phyloP scores from a whole-genome alignment of 257 asterid species.

The Solanum etuberosum region DNA sequence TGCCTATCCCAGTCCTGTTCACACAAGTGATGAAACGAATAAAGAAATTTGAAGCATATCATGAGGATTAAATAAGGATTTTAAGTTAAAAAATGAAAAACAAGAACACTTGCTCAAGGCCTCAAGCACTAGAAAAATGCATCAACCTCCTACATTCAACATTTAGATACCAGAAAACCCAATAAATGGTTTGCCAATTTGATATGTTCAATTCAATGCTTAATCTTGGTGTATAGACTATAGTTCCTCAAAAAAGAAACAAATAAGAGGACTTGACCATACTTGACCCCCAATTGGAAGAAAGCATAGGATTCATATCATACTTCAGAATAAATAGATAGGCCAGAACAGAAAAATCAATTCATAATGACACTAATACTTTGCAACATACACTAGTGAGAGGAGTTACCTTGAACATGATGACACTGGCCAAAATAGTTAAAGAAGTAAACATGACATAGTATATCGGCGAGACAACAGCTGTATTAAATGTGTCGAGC shows the following conservation, averaged over 20 bases:
- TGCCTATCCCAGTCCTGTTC: conserved; percentile 96
- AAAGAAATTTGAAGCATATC: background rate
- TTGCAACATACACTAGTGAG: background rate
- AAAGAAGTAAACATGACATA: conserved; percentile 95
- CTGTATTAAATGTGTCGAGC: conserved; percentile 95
- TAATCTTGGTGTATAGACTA: background rate
- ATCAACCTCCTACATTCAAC: background rate
- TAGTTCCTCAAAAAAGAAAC: background rate
- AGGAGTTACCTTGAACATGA: conserved; percentile 92
- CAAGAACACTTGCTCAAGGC: background rate
- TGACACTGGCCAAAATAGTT: conserved; percentile 91
- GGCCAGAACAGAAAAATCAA: background rate
- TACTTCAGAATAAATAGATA: background rate
- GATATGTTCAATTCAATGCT: background rate
- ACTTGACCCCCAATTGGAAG: background rate
- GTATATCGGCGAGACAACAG: conserved; percentile 94
- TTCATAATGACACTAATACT: background rate
- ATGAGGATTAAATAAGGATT: background rate
- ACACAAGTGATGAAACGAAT: background rate
- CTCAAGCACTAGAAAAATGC: background rate
- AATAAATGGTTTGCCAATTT: background rate
- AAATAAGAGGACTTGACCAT: background rate
- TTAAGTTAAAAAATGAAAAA: background rate
- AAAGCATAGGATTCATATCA: background rate
- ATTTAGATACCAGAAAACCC: background rate